phyloP scores from a whole-genome alignment of 2,329 filamentous ascomycete species.

The Colletotrichum sansevieriae region DNA sequence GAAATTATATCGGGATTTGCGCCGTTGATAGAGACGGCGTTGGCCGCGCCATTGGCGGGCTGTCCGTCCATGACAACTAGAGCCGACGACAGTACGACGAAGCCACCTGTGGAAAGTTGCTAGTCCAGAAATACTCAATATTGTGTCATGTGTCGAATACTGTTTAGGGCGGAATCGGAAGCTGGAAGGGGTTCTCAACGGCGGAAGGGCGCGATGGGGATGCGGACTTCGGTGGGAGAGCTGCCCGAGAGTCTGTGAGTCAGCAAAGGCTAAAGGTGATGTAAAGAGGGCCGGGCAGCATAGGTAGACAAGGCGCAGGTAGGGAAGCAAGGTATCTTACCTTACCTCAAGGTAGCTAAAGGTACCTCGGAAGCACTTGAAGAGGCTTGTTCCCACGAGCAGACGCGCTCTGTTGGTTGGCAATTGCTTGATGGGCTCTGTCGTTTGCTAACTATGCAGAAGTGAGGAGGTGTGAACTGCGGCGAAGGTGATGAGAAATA shows the following conservation, averaged over 20 bases:
- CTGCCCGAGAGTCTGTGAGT: constrained; percentile 31
- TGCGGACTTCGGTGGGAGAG: constrained; percentile 26
- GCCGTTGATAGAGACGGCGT: constrained; percentile 51
- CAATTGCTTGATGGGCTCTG: background rate
- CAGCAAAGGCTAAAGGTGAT: constrained; percentile 13
- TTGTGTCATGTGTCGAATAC: constrained; percentile 28
- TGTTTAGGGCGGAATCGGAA: constrained; percentile 9
- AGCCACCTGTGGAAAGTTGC: constrained; percentile 27
- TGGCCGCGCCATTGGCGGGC: constrained; percentile 51
- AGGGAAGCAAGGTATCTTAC: background rate
- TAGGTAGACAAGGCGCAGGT: background rate
- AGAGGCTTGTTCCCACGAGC: background rate
- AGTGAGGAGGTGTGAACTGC: background rate
- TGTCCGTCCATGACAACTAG: constrained; percentile 49
- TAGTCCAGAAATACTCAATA: constrained; percentile 30
- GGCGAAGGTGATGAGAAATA: background rate
- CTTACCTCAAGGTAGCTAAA: background rate
- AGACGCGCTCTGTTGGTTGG: background rate
- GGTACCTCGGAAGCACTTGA: background rate
- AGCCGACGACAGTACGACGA: constrained; percentile 31
- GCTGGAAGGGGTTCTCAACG: background rate
- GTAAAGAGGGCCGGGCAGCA: background rate
- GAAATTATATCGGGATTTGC: constrained; percentile 64
- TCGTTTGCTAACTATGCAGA: background rate
- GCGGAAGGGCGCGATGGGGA: constrained; percentile 7